Percentiles rank a stretch among this genome's conserved stretches.
Evolutionary conservation across 768 basidiomycete species (phyloP).

Genomic region (Mycena vitilis): DNA sequence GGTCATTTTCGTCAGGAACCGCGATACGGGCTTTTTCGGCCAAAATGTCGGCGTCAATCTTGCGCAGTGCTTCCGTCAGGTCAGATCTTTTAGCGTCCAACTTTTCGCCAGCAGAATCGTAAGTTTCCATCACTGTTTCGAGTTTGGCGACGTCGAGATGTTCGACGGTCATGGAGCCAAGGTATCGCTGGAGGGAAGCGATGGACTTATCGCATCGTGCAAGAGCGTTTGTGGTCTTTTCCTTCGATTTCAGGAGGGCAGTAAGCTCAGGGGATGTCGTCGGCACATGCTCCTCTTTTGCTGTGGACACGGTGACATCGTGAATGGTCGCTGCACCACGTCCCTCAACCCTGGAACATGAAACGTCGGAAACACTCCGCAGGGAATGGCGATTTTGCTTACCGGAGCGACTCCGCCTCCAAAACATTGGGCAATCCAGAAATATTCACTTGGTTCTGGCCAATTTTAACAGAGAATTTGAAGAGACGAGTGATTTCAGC

Average conservation of each 20-base stretch:
- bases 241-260: constrained; percentile 10
- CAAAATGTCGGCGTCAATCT: constrained; percentile 29
- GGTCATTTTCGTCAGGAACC: constrained; percentile 27
- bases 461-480: constrained; percentile 39
- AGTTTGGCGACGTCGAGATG: constrained; percentile 36
- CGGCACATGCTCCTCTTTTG: constrained; percentile 13
- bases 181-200: constrained; percentile 33
- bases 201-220: constrained; percentile 36
- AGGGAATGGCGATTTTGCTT: background rate
- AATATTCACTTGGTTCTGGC: constrained; percentile 35
- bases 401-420: constrained; percentile 36
- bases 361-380: background rate
- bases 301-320: constrained; percentile 33
- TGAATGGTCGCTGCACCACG: constrained; percentile 40
- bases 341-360: constrained; percentile 36
- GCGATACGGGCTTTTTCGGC: constrained; percentile 10
- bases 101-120: constrained; percentile 33
- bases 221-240: constrained; percentile 27
- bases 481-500: constrained; percentile 53
- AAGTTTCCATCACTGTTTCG: constrained; percentile 30
- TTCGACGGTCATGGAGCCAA: constrained; percentile 31
- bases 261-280: constrained; percentile 21
- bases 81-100: constrained; percentile 31
- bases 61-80: constrained; percentile 32
- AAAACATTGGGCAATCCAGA: constrained; percentile 32